Conservation (phyloP, 2,329 filamentous ascomycete species). For the Colletotrichum godetiae region DNA sequence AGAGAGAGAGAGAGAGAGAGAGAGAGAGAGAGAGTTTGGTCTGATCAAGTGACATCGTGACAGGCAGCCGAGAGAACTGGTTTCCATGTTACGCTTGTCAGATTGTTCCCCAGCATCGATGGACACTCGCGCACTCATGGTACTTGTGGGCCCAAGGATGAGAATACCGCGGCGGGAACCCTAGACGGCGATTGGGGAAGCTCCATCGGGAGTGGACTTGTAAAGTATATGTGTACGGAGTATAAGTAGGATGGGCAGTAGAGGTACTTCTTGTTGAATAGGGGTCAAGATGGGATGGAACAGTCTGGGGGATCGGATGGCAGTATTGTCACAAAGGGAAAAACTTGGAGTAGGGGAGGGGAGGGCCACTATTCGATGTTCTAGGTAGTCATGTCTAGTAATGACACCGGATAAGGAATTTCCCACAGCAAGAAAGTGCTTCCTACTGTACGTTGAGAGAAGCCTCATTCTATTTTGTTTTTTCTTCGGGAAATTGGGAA, state of each 20-base stretch:
- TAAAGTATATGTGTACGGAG: background rate
- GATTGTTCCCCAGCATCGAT: background rate
- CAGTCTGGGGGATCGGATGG: constrained; percentile 1
- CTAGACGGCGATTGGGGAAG: background rate
- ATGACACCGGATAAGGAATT: too few species aligned
- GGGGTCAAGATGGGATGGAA: constrained; percentile 8
- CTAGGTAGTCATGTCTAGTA: too few species aligned
- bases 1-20: background rate
- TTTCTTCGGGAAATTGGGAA: background rate
- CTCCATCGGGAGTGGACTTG: background rate
- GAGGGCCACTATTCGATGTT: background rate
- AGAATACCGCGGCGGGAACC: background rate
- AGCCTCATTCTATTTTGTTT: background rate
- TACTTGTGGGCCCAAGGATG: background rate
- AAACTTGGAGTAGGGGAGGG: background rate
- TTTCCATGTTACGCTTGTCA: background rate
- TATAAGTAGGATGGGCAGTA: too few species aligned
- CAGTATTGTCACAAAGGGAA: background rate
- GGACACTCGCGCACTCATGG: background rate
- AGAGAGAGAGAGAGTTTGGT: background rate
- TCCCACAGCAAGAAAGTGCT: too few species aligned
- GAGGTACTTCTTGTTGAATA: background rate
- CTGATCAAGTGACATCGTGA: background rate
- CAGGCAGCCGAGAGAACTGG: background rate
- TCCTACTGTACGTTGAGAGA: too few species aligned